Evolutionary conservation across 805 yeast genomes (phyloP), one percentile per base, ranked within the genome.

Genomic region (Lipomyces orientalis): DNA sequence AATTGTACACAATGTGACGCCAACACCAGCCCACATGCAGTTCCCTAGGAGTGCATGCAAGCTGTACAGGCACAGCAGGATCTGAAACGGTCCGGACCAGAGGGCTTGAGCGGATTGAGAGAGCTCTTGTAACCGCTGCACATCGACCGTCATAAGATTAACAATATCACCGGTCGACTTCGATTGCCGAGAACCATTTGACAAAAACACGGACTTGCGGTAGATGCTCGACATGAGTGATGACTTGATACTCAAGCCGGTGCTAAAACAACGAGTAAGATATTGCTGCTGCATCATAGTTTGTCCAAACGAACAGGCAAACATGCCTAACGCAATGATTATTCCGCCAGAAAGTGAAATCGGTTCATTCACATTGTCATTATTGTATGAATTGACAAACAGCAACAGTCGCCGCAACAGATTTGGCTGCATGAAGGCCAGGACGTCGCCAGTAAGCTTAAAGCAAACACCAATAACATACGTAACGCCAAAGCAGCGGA

Each of bases 61-160:
- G 3, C 96, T 90, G 64, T 84, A 79, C 70, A 94, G 83, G 81
- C 98, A 93, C 61, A 94, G 79, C 29, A 85, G 75, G 72, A 94
- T 86, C 79, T 93, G 97, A 79, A 93, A 89, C 1, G 98, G 98
- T 52, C 97, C 97, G 0, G 97, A 91, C 93, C 97, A 91, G 58
- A 91, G 81, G 55, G 91, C 84, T 72, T 91, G 91, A 68, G 93
- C 86, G 77, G 89, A 88, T 76, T 90, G 93, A 29, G 89, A 85
- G 16, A 89, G 78, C 37, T 85, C 87, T 74, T 88, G 90, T 37
- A 91, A 79, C 68, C 89, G 81, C 57, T 79, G 79, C 8, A 89
- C 87, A 79, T 91, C 97, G 37, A 90, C 93, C 19, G 94, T 74
- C 80, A 90, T 84, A 74, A 89, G 81, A 73, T 90, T 91, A 70